These are phyloP conservation scores for Epichloe elymi DNA, from an alignment of 2,329 filamentous ascomycete species.

Conservation along the genomic window DNA sequence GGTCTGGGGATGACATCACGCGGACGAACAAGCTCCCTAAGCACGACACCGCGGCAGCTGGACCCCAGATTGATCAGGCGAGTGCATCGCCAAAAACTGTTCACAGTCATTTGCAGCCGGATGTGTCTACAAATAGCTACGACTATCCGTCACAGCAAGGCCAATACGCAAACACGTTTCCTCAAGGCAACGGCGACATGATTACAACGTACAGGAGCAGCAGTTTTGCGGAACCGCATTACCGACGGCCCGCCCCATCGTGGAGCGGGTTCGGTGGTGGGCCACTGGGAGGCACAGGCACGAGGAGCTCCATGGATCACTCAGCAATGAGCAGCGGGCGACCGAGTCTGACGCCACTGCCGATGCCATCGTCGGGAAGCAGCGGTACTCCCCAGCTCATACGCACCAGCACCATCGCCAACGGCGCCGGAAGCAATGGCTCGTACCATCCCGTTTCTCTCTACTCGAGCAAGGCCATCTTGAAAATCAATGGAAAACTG, in stretches of 20 bases:
- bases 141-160: conserved; percentile 30
- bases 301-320: conserved; percentile 30
- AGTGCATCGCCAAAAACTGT: conserved; percentile 29
- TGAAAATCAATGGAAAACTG: conserved; percentile 78
- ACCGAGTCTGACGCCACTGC: conserved; percentile 33
- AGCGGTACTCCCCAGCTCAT: conserved; percentile 34
- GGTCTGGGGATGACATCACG: conserved; percentile 33
- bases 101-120: conserved; percentile 23
- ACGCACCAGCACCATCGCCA: conserved; percentile 40
- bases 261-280: conserved; percentile 31
- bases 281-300: conserved; percentile 20
- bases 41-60: conserved; percentile 24
- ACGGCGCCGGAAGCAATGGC: conserved; percentile 22
- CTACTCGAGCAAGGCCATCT: conserved; percentile 69
- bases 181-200: conserved; percentile 36
- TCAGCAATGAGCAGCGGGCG: conserved; percentile 27
- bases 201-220: conserved; percentile 40
- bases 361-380: conserved; percentile 29
- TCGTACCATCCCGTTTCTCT: conserved; percentile 68
- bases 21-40: conserved; percentile 22
- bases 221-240: conserved; percentile 37
- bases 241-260: conserved; percentile 22
- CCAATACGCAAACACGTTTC: conserved; percentile 26
- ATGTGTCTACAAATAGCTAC: conserved; percentile 30
- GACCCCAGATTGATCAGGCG: conserved; percentile 24